Evolutionary conservation across 2,329 filamentous ascomycete species (phyloP).

Genomic region (Xylariaceae sp.): DNA sequence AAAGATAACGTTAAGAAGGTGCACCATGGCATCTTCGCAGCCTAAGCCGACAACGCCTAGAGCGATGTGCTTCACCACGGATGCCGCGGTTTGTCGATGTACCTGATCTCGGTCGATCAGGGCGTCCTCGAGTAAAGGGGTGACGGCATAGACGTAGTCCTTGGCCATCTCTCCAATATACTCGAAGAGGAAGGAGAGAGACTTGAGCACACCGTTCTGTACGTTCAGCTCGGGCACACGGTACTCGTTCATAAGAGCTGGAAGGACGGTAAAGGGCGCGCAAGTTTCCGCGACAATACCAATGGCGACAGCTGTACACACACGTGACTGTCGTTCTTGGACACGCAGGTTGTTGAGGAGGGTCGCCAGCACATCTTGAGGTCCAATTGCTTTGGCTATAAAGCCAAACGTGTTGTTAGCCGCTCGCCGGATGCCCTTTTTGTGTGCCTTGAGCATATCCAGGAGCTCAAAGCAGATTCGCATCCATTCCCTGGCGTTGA

Average conservation of each 20-base stretch:
- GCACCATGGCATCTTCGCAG: conserved; percentile 97
- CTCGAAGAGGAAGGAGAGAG: conserved; percentile 93
- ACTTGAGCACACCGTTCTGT: conserved; percentile 96
- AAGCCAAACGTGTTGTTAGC: conserved; percentile 99
- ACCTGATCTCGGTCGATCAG: conserved; percentile 98
- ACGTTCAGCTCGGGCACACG: conserved; percentile 97
- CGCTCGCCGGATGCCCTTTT: conserved; percentile 95
- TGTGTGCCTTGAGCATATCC: conserved; percentile 99
- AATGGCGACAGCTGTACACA: conserved; percentile 97
- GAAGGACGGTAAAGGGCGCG: conserved; percentile 96
- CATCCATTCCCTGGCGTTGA: conserved; percentile 99
- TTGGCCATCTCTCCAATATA: conserved; percentile 99
- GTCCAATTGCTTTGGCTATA: conserved; percentile 97
- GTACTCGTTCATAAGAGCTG: conserved; percentile 98
- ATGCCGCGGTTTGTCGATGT: conserved; percentile 91
- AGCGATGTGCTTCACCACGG: conserved; percentile 95
- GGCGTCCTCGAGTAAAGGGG: conserved; percentile 89
- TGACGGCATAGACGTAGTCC: conserved; percentile 98
- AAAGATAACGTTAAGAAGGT: conserved; percentile 91
- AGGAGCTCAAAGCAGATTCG: conserved; percentile 97
- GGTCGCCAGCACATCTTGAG: conserved; percentile 92
- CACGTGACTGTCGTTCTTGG: conserved; percentile 94
- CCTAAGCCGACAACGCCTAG: conserved; percentile 95
- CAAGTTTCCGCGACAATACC: conserved; percentile 98
- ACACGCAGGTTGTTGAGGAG: conserved; percentile 94